phyloP scores from a whole-genome alignment of 495 filamentous ascomycete species.

The Aspergillus haitiensis region DNA sequence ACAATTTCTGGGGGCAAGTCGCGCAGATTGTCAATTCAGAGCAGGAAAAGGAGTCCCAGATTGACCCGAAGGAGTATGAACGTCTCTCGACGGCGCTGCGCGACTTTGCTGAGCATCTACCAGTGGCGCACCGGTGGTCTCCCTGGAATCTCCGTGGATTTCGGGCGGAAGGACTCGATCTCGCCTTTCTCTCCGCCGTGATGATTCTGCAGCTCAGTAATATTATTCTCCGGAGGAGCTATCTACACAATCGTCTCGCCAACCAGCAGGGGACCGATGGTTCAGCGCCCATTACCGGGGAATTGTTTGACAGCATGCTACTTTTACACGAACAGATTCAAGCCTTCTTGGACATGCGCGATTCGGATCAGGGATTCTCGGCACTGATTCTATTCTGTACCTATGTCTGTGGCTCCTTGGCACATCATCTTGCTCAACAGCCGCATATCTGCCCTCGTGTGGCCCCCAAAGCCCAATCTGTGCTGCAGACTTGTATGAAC shows the following conservation, averaged over 20 bases:
- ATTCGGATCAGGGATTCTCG: neutral
- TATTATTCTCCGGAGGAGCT: neutral
- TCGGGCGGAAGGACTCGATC: neutral
- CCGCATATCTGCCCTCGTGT: constrained; percentile 2
- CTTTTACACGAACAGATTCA: constrained; percentile 1
- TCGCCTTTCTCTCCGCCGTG: neutral
- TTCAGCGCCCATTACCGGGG: neutral
- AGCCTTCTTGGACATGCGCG: neutral
- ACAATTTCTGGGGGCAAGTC: neutral
- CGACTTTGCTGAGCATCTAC: neutral
- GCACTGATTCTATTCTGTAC: neutral
- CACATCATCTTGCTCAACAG: neutral
- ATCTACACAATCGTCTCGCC: neutral
- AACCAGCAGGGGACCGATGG: neutral
- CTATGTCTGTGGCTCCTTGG: constrained; percentile 4
- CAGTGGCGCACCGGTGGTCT: neutral
- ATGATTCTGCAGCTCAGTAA: neutral
- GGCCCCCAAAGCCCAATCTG: neutral
- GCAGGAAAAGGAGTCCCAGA: neutral
- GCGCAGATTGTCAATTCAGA: neutral
- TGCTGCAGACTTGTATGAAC: neutral
- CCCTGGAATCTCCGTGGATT: constrained; percentile 1
- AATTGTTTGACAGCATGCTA: neutral
- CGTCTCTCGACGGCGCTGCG: neutral
- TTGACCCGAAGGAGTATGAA: neutral